Evolutionary conservation across 2,329 filamentous ascomycete species (phyloP).

Genomic region (Teratosphaeriaceae sp.): DNA sequence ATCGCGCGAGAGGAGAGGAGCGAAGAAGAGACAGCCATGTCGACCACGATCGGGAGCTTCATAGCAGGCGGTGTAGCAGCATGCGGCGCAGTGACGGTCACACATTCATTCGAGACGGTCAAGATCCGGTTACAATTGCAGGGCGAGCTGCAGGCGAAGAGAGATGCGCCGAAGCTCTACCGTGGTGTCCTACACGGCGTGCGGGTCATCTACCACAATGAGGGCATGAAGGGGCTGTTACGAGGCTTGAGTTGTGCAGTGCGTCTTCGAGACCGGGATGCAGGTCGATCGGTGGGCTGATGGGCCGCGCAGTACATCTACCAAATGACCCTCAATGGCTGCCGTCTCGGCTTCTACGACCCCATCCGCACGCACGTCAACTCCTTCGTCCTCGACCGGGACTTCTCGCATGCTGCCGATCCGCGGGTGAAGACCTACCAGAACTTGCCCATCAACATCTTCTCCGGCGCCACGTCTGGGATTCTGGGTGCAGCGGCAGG

Average conservation of each 20-base stretch:
- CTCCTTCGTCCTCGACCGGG: slow-evolving; percentile 48
- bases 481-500: slow-evolving; percentile 88
- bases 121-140: slow-evolving; percentile 98
- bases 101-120: slow-evolving; percentile 96
- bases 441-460: slow-evolving; percentile 85
- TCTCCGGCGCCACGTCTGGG: slow-evolving; percentile 82
- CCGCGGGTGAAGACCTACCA: slow-evolving; percentile 48
- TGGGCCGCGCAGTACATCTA: slow-evolving; percentile 64
- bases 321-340: slow-evolving; percentile 93
- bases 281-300: neutral
- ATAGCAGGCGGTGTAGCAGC: slow-evolving; percentile 94
- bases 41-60: slow-evolving; percentile 61
- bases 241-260: slow-evolving; percentile 81
- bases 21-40: slow-evolving; percentile 30
- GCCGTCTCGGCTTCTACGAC: slow-evolving; percentile 95
- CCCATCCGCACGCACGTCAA: slow-evolving; percentile 65
- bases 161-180: slow-evolving; percentile 81
- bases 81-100: slow-evolving; percentile 94
- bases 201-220: slow-evolving; percentile 81
- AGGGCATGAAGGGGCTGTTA: slow-evolving; percentile 79
- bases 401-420: slow-evolving; percentile 55
- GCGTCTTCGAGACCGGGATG: slow-evolving; percentile 18
- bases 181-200: slow-evolving; percentile 87
- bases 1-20: neutral
- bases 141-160: slow-evolving; percentile 85